phyloP scores from a whole-genome alignment of 2,329 filamentous ascomycete genomes.

The Talaromyces piceae region DNA sequence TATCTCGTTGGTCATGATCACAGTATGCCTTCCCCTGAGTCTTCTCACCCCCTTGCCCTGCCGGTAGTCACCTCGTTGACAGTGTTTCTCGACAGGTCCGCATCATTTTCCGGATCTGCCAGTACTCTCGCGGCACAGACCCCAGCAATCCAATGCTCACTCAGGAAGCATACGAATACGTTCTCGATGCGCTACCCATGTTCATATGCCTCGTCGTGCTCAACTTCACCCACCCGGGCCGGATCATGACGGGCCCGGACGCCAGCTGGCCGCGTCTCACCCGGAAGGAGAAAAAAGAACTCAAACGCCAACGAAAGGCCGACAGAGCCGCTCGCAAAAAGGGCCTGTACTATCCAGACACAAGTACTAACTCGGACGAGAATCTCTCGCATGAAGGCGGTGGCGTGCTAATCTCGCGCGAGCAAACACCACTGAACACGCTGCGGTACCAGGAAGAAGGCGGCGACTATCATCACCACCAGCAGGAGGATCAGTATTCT shows the following conservation, averaged over 20 bases:
- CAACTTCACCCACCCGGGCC: slow-evolving; percentile 44
- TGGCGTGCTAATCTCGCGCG: background rate
- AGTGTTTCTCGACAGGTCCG: no score
- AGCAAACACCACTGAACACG: background rate
- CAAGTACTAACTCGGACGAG: background rate
- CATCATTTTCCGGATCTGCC: slow-evolving; percentile 53
- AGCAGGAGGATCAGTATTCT: no score
- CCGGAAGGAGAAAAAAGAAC: slow-evolving; percentile 40
- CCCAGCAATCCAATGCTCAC: slow-evolving; percentile 60
- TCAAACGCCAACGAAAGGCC: slow-evolving; percentile 29
- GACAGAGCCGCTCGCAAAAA: slow-evolving; percentile 16
- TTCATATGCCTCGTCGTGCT: slow-evolving; percentile 38
- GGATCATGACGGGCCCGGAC: slow-evolving; percentile 38
- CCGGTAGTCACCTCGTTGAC: background rate
- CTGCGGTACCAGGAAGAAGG: background rate
- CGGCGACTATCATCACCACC: background rate
- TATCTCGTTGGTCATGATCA: slow-evolving; percentile 36
- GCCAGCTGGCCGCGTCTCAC: slow-evolving; percentile 39
- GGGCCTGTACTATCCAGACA: background rate
- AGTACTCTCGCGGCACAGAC: slow-evolving; percentile 47
- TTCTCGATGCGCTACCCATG: slow-evolving; percentile 51
- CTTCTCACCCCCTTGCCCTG: background rate
- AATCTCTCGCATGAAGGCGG: background rate
- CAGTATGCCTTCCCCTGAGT: slow-evolving; percentile 17
- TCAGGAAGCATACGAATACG: slow-evolving; percentile 50